phyloP scores from a whole-genome alignment of 768 basidiomycete species.

The Kwoniella botswanensis region DNA sequence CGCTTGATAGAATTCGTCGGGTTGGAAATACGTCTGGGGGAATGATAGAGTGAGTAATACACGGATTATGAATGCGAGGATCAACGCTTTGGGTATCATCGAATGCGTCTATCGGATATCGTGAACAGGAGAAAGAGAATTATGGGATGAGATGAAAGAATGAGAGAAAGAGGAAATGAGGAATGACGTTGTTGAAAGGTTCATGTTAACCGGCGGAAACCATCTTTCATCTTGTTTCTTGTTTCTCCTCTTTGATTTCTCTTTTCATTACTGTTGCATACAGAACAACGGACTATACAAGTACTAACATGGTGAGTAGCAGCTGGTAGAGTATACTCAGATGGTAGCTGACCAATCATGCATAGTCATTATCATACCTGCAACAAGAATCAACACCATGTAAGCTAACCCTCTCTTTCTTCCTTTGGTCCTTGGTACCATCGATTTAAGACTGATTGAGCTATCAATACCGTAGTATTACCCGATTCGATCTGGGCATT shows the following conservation, averaged over 20 bases:
- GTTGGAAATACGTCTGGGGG: constrained; percentile 89
- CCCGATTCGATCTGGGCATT: constrained; percentile 56
- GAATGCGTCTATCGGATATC: neutral
- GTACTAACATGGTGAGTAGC: neutral
- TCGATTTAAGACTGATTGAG: too few species aligned
- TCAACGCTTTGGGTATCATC: constrained; percentile 31
- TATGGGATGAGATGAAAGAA: neutral
- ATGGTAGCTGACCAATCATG: too few species aligned
- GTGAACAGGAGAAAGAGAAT: neutral
- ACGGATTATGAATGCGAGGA: constrained; percentile 50
- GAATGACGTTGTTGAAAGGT: neutral
- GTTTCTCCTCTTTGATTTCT: too few species aligned
- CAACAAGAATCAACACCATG: constrained; percentile 51
- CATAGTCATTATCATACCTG: constrained; percentile 49
- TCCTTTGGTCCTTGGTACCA: too few species aligned
- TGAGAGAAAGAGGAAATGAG: neutral
- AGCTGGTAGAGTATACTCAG: too few species aligned
- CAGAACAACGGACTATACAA: neutral
- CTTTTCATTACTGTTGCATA: too few species aligned
- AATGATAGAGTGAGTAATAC: constrained; percentile 62
- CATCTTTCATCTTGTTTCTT: too few species aligned
- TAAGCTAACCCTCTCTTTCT: constrained; percentile 8
- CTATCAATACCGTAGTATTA: constrained; percentile 34
- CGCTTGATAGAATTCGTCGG: constrained; percentile 95
- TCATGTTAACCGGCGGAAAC: neutral